Conservation (phyloP, 2,329 filamentous ascomycete species). For the Pleomassaria siparia region DNA sequence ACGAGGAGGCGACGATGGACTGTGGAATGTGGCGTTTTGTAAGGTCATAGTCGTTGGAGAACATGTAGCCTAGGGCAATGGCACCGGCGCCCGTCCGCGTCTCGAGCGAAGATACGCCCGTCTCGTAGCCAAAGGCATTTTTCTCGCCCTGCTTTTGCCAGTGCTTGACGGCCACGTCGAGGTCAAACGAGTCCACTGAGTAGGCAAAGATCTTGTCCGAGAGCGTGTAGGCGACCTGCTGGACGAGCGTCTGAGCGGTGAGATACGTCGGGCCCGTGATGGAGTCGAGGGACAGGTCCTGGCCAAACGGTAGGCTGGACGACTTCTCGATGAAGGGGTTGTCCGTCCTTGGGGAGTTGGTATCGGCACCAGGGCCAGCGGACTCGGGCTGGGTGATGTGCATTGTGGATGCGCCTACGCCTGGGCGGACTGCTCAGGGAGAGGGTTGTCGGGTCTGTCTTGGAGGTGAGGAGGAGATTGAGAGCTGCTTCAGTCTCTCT, state of each 20-base stretch:
- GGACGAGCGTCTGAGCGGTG: conserved; percentile 88
- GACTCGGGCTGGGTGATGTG: conserved; percentile 42
- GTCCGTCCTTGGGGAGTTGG: conserved; percentile 22
- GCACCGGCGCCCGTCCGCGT: conserved; percentile 86
- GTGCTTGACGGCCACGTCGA: conserved; percentile 77
- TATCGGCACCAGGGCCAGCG: conserved; percentile 37
- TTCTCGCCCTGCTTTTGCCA: conserved; percentile 71
- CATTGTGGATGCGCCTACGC: conserved; percentile 22
- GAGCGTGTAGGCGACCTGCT: conserved; percentile 92
- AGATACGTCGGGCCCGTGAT: conserved; percentile 89
- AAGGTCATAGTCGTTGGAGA: conserved; percentile 94
- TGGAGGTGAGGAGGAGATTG: background rate
- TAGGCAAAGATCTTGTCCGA: conserved; percentile 98
- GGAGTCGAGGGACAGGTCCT: conserved; percentile 53
- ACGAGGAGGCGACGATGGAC: conserved; percentile 82
- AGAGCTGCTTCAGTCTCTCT: conserved; percentile 1
- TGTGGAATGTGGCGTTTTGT: conserved; percentile 90
- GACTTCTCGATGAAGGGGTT: conserved; percentile 48
- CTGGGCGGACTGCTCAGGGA: background rate
- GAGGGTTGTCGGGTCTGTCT: background rate
- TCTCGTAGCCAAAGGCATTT: conserved; percentile 81
- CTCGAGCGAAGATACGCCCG: conserved; percentile 77
- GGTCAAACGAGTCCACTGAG: conserved; percentile 88
- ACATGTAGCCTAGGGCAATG: conserved; percentile 93
- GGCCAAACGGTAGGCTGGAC: conserved; percentile 55